Conservation (phyloP, 202 grass and related monocot genomes). For the Elaeis oleifera region DNA sequence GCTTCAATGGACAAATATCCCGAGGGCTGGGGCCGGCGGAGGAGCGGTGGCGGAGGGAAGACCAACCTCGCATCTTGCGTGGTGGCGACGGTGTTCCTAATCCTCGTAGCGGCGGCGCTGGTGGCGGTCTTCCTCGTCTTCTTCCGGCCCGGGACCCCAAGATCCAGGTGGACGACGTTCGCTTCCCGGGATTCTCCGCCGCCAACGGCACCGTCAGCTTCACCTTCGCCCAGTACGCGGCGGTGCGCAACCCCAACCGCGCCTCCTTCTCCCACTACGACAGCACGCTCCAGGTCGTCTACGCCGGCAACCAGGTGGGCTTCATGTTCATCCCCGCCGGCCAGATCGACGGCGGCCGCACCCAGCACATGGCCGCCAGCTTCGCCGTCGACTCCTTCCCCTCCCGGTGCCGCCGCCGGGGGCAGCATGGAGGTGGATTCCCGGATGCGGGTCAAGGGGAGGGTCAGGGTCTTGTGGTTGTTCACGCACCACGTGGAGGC, state of each 20-base stretch:
- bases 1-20: no score
- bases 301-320: slow-evolving; percentile 42
- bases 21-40: background rate
- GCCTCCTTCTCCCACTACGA: slow-evolving; percentile 73
- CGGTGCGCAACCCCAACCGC: slow-evolving; percentile 71
- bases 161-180: slow-evolving; percentile 56
- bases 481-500: slow-evolving; percentile 82
- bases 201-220: slow-evolving; percentile 66
- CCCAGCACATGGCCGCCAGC: slow-evolving; percentile 66
- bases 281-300: slow-evolving; percentile 58
- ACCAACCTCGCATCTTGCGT: slow-evolving; percentile 45
- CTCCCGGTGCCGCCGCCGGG: slow-evolving; percentile 12
- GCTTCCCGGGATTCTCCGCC: slow-evolving; percentile 41
- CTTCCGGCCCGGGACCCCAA: slow-evolving; percentile 46
- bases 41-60: slow-evolving; percentile 8
- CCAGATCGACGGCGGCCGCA: slow-evolving; percentile 52
- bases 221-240: slow-evolving; percentile 66
- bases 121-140: slow-evolving; percentile 51
- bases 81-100: slow-evolving; percentile 50
- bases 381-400: slow-evolving; percentile 53
- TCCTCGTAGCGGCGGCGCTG: slow-evolving; percentile 28
- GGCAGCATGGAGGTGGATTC: slow-evolving; percentile 59
- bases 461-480: slow-evolving; percentile 56
- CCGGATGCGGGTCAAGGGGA: slow-evolving; percentile 53
- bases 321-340: slow-evolving; percentile 83